Percentiles rank a stretch among this genome's conserved stretches.
Evolutionary conservation across 345 rosid species (phyloP).

Genomic region (Hibiscus tridactylites): DNA sequence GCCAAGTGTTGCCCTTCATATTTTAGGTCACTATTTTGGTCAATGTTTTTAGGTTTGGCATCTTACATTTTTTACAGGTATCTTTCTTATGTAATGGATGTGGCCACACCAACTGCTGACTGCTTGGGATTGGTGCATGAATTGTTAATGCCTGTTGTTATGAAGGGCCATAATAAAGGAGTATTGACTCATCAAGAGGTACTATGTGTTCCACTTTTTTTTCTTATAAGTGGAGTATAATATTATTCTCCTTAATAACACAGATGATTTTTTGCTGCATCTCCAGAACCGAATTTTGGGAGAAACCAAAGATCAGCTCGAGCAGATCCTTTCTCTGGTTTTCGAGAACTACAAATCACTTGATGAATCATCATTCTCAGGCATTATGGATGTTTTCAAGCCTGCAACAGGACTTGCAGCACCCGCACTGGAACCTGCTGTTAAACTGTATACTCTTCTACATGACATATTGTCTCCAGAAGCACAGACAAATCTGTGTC

Average conservation of each 20-base stretch:
- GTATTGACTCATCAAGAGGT: conserved; percentile 97
- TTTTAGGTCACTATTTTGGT: not conserved
- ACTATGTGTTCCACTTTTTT: not conserved
- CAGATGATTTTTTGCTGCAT: conserved; percentile 19
- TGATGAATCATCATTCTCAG: conserved; percentile 73
- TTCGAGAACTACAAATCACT: conserved; percentile 93
- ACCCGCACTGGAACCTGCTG: conserved; percentile 81
- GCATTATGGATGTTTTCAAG: conserved; percentile 59
- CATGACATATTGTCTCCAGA: conserved; percentile 91
- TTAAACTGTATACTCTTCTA: conserved; percentile 78
- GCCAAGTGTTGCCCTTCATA: not conserved
- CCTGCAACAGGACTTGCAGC: conserved; percentile 80
- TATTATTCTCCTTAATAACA: conserved; percentile 1
- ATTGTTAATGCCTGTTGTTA: conserved; percentile 68
- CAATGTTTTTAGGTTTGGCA: conserved; percentile 3
- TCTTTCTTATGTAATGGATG: conserved; percentile 94
- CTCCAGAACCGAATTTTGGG: conserved; percentile 79
- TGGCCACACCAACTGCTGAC: conserved; percentile 94
- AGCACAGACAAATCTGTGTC: conserved; percentile 75
- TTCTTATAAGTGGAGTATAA: not conserved
- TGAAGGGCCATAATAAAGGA: conserved; percentile 71
- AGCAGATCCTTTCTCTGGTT: conserved; percentile 75
- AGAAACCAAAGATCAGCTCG: conserved; percentile 88
- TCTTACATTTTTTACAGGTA: conserved; percentile 39
- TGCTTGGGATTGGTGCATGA: conserved; percentile 79